phyloP scores from a whole-genome alignment of 495 filamentous ascomycete species.

The Xylaria cubensis region DNA sequence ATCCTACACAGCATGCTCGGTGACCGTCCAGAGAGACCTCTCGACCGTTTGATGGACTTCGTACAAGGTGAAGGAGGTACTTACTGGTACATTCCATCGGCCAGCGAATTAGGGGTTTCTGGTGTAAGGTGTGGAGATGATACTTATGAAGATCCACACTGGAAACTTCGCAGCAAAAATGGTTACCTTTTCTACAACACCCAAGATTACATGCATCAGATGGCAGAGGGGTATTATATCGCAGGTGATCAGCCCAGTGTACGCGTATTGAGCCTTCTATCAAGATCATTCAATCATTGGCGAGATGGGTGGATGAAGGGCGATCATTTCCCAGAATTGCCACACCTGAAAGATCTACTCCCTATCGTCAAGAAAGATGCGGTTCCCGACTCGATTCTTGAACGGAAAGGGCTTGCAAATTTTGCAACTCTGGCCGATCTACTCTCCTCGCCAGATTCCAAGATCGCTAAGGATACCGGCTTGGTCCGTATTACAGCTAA shows the following conservation, averaged over 20 bases:
- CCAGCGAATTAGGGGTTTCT: conserved; percentile 24
- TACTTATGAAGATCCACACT: conserved; percentile 26
- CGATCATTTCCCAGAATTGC: conserved; percentile 21
- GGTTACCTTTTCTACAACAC: conserved; percentile 27
- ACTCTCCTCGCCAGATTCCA: conserved; percentile 25
- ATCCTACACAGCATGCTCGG: conserved; percentile 34
- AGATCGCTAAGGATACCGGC: conserved; percentile 21
- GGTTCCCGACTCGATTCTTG: conserved; percentile 20
- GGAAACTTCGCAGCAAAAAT: conserved; percentile 24
- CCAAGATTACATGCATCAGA: conserved; percentile 29
- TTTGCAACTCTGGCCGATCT: conserved; percentile 19
- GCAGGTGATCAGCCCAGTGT: conserved; percentile 19
- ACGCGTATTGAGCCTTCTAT: conserved; percentile 25
- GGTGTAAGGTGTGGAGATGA: conserved; percentile 23
- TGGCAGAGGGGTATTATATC: conserved; percentile 24
- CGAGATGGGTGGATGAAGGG: conserved; percentile 28
- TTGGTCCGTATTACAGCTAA: conserved; percentile 22
- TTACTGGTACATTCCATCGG: conserved; percentile 28
- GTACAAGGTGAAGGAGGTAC: conserved; percentile 18
- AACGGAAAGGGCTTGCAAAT: conserved; percentile 26
- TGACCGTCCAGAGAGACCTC: conserved; percentile 26
- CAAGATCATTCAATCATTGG: conserved; percentile 27
- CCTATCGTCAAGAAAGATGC: conserved; percentile 2
- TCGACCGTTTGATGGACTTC: conserved; percentile 32
- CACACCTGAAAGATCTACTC: conserved; percentile 25